These are phyloP conservation scores for Microstegium vimineum DNA, from an alignment of 176 grass and related monocot species.

Conservation along the genomic window DNA sequence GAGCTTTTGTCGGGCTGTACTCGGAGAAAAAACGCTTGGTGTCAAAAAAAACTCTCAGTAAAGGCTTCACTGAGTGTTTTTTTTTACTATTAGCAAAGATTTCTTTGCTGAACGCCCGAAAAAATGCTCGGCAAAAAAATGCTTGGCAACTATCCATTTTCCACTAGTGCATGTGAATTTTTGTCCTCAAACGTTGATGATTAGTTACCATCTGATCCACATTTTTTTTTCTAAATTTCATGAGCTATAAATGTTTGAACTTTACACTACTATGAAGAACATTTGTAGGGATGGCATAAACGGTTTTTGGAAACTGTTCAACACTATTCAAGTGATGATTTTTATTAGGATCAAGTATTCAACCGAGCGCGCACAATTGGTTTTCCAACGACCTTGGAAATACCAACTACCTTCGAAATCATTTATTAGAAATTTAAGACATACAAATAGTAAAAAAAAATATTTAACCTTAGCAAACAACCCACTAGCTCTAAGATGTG, in stretches of 20 bases:
- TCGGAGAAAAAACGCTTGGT: too few species aligned
- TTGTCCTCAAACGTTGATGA: neutral
- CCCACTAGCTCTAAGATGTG: neutral
- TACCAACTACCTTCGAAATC: neutral
- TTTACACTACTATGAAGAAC: neutral
- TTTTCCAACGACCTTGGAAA: neutral
- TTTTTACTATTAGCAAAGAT: too few species aligned
- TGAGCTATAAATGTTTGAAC: neutral
- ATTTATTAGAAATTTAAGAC: neutral
- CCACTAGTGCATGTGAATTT: slow-evolving; percentile 20
- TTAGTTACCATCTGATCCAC: neutral
- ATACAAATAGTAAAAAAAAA: neutral
- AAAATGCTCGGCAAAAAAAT: too few species aligned
- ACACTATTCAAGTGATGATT: neutral
- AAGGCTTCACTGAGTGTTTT: too few species aligned
- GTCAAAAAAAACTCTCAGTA: too few species aligned
- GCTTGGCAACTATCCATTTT: too few species aligned
- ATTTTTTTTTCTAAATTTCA: neutral
- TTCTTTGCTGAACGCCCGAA: too few species aligned
- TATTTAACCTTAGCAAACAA: neutral
- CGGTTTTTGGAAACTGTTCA: too few species aligned
- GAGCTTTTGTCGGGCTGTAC: too few species aligned
- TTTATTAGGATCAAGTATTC: neutral
- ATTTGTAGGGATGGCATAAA: too few species aligned
- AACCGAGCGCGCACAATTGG: too few species aligned